Evolutionary conservation across 2,329 filamentous ascomycete species (phyloP), one percentile per base, ranked within the genome.

Genomic region (Trichoderma polysporum): DNA sequence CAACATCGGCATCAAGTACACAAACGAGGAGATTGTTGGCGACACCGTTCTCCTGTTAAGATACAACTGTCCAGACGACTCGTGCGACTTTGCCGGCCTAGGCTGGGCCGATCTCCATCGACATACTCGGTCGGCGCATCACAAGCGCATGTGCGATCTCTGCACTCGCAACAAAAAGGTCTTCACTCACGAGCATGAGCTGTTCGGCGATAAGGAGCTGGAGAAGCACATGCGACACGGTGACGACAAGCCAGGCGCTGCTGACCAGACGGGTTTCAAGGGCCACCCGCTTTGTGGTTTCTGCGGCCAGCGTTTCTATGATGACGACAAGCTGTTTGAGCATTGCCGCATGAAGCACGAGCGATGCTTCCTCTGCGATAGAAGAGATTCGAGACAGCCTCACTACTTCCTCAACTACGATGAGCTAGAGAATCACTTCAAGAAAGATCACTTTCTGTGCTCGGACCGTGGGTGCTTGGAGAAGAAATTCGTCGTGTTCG

Each of bases 401-500:
- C 92, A 97, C 74, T 99, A 99, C 76, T 99, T 92, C 76, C 83
- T 91, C 68, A 89, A 99, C 80, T 98, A 97, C 79, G 86, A 94
- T 71, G 87, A 91, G 0, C 83, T 99, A 3, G 93, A 97, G 75
- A 82, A 88, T 41, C 95, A 99, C 78, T 98, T 98, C 76, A 86
- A 87, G 69, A 90, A 90, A 71, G 93, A 95, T 66, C 95, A 99
- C 77, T 97, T 90, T 74, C 81, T 94, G 0, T 99, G 95, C 75
- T 78, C 87, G 7, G 93, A 99, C 73, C 84, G 86, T 63, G 94
- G 97, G 75, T 99, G 95, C 74, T 77, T 95, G 74, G 95, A 98
- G 73, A 97, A 97, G 86, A 98, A 97, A 76, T 97, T 98, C 76
- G 91, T 98, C 33, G 95, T 98, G 0, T 99, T 99, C 72, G 92